A percentile compares a stretch with the other conserved stretches of the same genome.
phyloP scores from a whole-genome alignment of 2,329 filamentous ascomycete genomes.

The Podosphaera leucotricha region DNA sequence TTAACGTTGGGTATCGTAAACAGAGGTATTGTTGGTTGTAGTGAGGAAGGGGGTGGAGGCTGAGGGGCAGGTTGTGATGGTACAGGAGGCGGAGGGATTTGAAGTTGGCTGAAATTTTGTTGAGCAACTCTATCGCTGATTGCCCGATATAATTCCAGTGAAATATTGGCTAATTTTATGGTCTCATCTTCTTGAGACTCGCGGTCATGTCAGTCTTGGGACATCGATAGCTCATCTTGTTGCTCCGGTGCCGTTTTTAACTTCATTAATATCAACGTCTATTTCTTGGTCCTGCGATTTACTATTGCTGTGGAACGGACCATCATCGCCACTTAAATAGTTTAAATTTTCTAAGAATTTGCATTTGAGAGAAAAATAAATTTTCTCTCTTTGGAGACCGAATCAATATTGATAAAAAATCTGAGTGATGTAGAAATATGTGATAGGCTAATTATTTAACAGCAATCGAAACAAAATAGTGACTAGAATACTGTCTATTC shows the following conservation, averaged over 20 bases:
- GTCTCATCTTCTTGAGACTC: background rate
- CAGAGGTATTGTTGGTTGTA: too few species aligned
- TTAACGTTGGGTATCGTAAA: too few species aligned
- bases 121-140: background rate
- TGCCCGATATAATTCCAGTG: background rate
- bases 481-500: too few species aligned
- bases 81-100: background rate
- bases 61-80: too few species aligned
- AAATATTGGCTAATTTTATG: background rate
- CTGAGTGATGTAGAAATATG: too few species aligned
- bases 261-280: background rate
- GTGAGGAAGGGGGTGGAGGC: too few species aligned
- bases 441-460: too few species aligned
- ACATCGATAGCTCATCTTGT: background rate
- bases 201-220: background rate
- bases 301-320: background rate
- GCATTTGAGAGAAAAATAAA: background rate
- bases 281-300: background rate
- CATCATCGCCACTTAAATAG: background rate
- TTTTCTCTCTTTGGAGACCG: background rate
- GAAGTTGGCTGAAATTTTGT: background rate
- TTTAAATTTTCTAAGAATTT: background rate
- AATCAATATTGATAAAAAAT: background rate
- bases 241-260: background rate
- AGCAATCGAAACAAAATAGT: too few species aligned